Percentiles rank a stretch among this genome's conserved stretches.
Evolutionary conservation across 2,329 filamentous ascomycete genomes (phyloP).

Genomic region (Hyphodiscus sp.): DNA sequence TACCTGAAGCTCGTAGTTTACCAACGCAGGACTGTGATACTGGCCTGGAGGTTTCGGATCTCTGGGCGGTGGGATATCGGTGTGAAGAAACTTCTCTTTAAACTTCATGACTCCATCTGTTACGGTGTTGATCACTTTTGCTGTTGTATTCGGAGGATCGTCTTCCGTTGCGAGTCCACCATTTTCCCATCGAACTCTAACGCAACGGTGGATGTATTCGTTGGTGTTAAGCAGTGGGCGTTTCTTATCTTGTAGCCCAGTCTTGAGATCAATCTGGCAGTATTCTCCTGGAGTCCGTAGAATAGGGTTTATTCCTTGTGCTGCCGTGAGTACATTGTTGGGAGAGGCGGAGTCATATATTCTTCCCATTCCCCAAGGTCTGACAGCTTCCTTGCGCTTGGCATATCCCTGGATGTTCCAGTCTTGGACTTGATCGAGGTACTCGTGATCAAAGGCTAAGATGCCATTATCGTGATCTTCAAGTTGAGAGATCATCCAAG

Average conservation of each 20-base stretch:
- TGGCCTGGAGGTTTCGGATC: not conserved
- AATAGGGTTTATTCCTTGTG: slow-evolving; percentile 10
- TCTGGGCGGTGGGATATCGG: no score
- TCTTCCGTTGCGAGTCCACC: slow-evolving; percentile 28
- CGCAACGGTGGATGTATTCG: slow-evolving; percentile 30
- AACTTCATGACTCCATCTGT: slow-evolving; percentile 6
- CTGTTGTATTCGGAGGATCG: not conserved
- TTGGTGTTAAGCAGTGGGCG: slow-evolving; percentile 28
- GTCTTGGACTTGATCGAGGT: slow-evolving; percentile 25
- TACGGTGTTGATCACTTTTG: slow-evolving; percentile 10
- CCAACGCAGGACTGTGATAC: slow-evolving; percentile 10
- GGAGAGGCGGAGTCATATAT: slow-evolving; percentile 26
- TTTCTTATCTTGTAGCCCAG: slow-evolving; percentile 28
- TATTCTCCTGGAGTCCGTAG: slow-evolving; percentile 29
- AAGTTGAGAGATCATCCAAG: slow-evolving; percentile 42
- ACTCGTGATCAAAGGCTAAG: slow-evolving; percentile 30
- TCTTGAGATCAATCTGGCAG: slow-evolving; percentile 29
- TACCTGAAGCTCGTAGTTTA: slow-evolving; percentile 8
- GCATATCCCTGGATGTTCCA: slow-evolving; percentile 16
- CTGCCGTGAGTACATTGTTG: slow-evolving; percentile 9
- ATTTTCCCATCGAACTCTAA: slow-evolving; percentile 23
- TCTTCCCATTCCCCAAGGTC: slow-evolving; percentile 28
- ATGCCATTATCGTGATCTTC: slow-evolving; percentile 23
- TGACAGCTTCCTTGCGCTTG: slow-evolving; percentile 6
- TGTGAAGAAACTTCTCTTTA: slow-evolving; percentile 9